These are phyloP conservation scores for Colletotrichum musicola DNA, from an alignment of 2,329 filamentous ascomycete genomes.

Conservation along the genomic window DNA sequence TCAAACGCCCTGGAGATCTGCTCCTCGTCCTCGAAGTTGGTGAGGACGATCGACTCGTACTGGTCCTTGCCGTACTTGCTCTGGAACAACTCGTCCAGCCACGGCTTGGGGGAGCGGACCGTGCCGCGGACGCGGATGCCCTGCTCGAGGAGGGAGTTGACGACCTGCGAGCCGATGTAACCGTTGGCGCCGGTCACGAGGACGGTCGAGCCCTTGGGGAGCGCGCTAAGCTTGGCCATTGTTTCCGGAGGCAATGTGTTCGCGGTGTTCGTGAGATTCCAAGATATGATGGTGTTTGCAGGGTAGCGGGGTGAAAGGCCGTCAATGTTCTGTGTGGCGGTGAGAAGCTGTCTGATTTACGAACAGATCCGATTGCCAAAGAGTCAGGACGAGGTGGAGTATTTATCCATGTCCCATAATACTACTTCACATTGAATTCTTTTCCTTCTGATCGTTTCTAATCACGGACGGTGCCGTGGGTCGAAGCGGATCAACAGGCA, in stretches of 20 bases:
- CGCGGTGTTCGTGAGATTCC: not conserved
- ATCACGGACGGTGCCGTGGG: too few species aligned
- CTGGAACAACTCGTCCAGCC: conserved; percentile 47
- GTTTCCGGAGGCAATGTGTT: not conserved
- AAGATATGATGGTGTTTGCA: not conserved
- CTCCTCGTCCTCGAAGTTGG: conserved; percentile 46
- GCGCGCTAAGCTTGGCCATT: conserved; percentile 36
- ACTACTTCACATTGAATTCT: too few species aligned
- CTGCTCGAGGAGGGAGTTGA: conserved; percentile 50
- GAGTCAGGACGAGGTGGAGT: too few species aligned
- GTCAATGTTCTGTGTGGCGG: too few species aligned
- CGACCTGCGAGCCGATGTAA: conserved; percentile 55
- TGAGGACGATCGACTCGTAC: conserved; percentile 50
- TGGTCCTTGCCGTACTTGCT: conserved; percentile 48
- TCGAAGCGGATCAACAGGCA: too few species aligned
- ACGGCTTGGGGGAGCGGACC: conserved; percentile 51
- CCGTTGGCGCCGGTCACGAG: conserved; percentile 59
- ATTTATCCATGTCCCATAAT: too few species aligned
- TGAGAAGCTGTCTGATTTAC: too few species aligned
- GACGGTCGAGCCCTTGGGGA: conserved; percentile 48
- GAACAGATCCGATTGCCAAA: too few species aligned
- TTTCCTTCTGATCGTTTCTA: too few species aligned
- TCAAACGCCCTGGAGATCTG: conserved; percentile 46
- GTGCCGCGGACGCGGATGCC: conserved; percentile 62
- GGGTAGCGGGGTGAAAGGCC: not conserved